Percentiles rank a stretch among this genome's conserved stretches.
Conservation (phyloP, 2,329 filamentous ascomycete species). For the Botryotinia globosa region DNA sequence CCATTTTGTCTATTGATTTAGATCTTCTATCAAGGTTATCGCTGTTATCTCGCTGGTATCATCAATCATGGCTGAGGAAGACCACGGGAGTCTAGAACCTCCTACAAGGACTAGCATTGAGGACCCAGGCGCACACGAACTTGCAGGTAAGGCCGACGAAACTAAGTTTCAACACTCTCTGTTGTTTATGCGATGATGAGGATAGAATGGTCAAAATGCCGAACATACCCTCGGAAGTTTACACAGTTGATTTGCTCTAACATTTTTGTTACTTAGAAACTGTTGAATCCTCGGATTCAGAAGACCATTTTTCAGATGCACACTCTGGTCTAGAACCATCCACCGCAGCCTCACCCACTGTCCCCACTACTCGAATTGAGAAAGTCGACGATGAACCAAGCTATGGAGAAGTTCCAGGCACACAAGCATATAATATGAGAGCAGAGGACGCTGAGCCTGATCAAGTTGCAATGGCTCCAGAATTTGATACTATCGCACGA, state of each 20-base stretch:
- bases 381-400: conserved; percentile 56
- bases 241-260: not conserved
- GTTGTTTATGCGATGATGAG: not conserved
- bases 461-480: conserved; percentile 48
- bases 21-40: conserved; percentile 4
- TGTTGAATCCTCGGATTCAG: conserved; percentile 56
- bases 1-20: not conserved
- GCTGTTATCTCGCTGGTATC: conserved; percentile 1
- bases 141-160: conserved; percentile 45
- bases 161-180: not conserved
- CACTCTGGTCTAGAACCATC: conserved; percentile 49
- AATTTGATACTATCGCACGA: conserved; percentile 10
- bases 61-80: conserved; percentile 34
- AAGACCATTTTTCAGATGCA: conserved; percentile 69
- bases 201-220: not conserved
- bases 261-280: conserved; percentile 20
- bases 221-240: not conserved
- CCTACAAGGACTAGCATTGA: conserved; percentile 44
- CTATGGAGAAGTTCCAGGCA: conserved; percentile 61
- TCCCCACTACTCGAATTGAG: conserved; percentile 58
- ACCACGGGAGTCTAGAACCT: conserved; percentile 42
- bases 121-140: conserved; percentile 59
- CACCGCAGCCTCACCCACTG: conserved; percentile 44
- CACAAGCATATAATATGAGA: conserved; percentile 54
- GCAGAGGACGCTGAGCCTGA: conserved; percentile 58